Evolutionary conservation across 768 basidiomycete genomes (phyloP), one percentile per base, ranked within the genome.

Genomic region (Chalciporus pseudorubinellus): DNA sequence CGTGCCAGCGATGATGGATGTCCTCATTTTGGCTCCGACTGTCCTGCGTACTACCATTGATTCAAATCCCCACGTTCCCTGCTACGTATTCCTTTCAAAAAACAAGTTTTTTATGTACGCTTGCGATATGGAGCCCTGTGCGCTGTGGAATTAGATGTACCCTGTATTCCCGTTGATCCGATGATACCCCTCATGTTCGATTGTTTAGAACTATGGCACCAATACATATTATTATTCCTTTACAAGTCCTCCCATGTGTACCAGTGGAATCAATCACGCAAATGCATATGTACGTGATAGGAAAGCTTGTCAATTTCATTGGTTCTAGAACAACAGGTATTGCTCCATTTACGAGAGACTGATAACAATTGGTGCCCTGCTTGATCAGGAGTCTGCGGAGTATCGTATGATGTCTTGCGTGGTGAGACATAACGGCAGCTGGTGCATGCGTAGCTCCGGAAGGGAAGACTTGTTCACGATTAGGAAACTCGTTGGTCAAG

Each of bases 1-100:
- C 68, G 68, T 46, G 51, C 66, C n/a, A 58, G 52, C 13, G 68
- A 68, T 51, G 70, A n/a, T n/a, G n/a, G n/a, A n/a, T n/a, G n/a
- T n/a, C n/a, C 72, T 6, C 71, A 77, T 53, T 78, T 79, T 56
- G 75, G 74, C 26, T 74, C 78, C 42, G 69, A 72, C 28, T 77
- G 73, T 52, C 72, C 65, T 39, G 66, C 52, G 39, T 64, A 55
- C 58, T 71, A 64, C 57, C 61, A 56, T 56, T 72, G 67, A 52
- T 13, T 5, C 16, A 50, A 6, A 26, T 7, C 26, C 26, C 26
- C 24, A 24, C 7, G 24, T 5, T 18, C 14, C 4, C 28, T 26
- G 16, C 39, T 44, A 12, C 11, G 18, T 38, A 31, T 21, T 4
- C 18, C n/a, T 11, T 29, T 1, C 14, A 18, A 10, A 10, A 26